Percentiles rank a stretch among this genome's conserved stretches.
These are phyloP conservation scores for Talaromyces nanjingensis DNA, from an alignment of 495 filamentous ascomycete species.

Conservation along the genomic window DNA sequence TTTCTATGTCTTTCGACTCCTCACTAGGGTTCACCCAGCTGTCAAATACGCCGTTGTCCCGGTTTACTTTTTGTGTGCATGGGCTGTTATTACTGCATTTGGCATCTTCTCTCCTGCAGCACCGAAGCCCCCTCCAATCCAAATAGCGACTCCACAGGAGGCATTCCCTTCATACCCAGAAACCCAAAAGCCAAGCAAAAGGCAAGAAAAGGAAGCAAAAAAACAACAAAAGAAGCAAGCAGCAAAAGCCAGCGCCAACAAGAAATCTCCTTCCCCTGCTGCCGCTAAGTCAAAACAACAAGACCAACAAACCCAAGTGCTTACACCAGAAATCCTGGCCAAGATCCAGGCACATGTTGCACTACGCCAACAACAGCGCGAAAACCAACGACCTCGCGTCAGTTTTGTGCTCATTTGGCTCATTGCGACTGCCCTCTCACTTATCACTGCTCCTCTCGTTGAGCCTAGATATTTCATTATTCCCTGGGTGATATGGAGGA, in stretches of 20 bases:
- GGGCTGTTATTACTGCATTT: conserved; percentile 50
- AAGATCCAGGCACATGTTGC: conserved; percentile 27
- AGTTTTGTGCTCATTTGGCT: conserved; percentile 65
- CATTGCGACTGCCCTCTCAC: conserved; percentile 61
- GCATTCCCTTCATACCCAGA: not conserved
- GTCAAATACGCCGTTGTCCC: conserved; percentile 63
- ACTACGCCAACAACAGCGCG: conserved; percentile 27
- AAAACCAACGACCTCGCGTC: conserved; percentile 29
- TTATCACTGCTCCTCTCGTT: conserved; percentile 83
- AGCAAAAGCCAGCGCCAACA: conserved; percentile 10
- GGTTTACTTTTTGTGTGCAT: conserved; percentile 56
- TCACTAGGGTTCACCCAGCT: conserved; percentile 55
- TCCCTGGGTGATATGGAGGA: conserved; percentile 89
- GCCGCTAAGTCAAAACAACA: not conserved
- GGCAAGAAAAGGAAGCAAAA: conserved; percentile 19
- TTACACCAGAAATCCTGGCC: conserved; percentile 26
- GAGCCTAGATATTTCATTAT: conserved; percentile 93
- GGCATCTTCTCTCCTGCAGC: conserved; percentile 25
- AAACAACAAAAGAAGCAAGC: conserved; percentile 22
- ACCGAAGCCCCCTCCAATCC: conserved; percentile 1
- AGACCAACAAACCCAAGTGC: conserved; percentile 10
- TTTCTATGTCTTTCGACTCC: conserved; percentile 90
- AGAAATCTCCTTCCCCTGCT: conserved; percentile 11
- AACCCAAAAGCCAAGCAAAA: conserved; percentile 8
- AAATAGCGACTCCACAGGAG: not conserved